Evolutionary conservation across 106 monocot species (phyloP).

Genomic region (Allium cepa): DNA sequence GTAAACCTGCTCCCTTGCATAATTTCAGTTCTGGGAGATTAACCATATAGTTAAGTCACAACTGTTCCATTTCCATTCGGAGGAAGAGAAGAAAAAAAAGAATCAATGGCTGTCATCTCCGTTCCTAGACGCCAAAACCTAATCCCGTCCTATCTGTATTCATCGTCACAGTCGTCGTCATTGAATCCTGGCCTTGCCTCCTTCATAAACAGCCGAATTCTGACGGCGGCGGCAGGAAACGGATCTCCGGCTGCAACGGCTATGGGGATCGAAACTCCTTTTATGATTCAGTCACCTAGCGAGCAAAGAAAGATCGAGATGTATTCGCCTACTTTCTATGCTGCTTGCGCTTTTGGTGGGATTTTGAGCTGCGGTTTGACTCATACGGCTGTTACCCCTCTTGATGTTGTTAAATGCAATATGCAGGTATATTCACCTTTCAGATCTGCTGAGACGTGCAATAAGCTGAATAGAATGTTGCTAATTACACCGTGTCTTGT

Average conservation of each 20-base stretch:
- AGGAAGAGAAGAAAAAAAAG: background rate
- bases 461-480: no score
- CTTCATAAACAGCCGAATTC: background rate
- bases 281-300: conserved; percentile 42
- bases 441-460: background rate
- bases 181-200: background rate
- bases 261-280: background rate
- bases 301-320: conserved; percentile 53
- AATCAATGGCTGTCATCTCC: conserved; percentile 22
- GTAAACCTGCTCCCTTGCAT: no score
- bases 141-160: conserved; percentile 56
- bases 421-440: conserved; percentile 17
- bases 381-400: conserved; percentile 61
- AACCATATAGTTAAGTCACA: no score
- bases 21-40: no score
- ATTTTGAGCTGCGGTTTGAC: conserved; percentile 75
- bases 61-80: no score
- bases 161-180: conserved; percentile 4
- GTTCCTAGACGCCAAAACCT: conserved; percentile 27
- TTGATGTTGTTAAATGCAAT: conserved; percentile 42
- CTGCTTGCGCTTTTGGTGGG: conserved; percentile 64
- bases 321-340: conserved; percentile 63
- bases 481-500: no score
- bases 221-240: conserved; percentile 1
- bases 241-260: background rate